These are phyloP conservation scores for Phytopythium delawarense DNA, from an alignment of 352 stramenopile species.

Conservation along the genomic window DNA sequence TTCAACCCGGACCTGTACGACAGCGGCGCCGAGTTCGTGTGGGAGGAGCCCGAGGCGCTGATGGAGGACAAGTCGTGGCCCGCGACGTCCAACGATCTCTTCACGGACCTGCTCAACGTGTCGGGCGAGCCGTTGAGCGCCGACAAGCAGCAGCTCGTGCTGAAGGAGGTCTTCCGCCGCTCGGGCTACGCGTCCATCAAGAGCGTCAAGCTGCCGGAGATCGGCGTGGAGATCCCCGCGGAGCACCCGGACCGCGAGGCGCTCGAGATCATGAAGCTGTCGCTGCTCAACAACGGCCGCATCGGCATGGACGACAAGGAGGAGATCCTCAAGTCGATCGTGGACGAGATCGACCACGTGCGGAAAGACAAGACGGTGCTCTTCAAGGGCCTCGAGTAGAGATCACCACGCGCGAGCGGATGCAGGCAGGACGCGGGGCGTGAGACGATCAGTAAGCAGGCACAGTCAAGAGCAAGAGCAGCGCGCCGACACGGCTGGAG, in stretches of 20 bases:
- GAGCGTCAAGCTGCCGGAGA: constrained; percentile 67
- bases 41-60: constrained; percentile 71
- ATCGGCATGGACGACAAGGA: constrained; percentile 89
- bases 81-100: constrained; percentile 71
- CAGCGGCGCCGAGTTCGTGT: constrained; percentile 47
- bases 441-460: background rate
- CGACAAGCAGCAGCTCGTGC: constrained; percentile 66
- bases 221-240: constrained; percentile 57
- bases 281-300: constrained; percentile 85
- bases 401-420: constrained; percentile 5
- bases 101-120: constrained; percentile 80
- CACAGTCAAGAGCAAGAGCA: background rate
- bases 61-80: constrained; percentile 90
- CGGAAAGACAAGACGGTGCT: constrained; percentile 84
- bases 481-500: background rate
- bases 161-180: constrained; percentile 68
- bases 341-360: constrained; percentile 80
- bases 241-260: constrained; percentile 75
- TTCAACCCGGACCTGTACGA: constrained; percentile 71
- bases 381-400: constrained; percentile 69
- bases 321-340: constrained; percentile 73
- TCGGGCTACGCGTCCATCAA: constrained; percentile 71
- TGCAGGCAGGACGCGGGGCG: too few species aligned
- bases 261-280: constrained; percentile 88
- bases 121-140: constrained; percentile 39